Evolutionary conservation across 2,329 filamentous ascomycete genomes (phyloP).

Genomic region (Fusarium sp.): DNA sequence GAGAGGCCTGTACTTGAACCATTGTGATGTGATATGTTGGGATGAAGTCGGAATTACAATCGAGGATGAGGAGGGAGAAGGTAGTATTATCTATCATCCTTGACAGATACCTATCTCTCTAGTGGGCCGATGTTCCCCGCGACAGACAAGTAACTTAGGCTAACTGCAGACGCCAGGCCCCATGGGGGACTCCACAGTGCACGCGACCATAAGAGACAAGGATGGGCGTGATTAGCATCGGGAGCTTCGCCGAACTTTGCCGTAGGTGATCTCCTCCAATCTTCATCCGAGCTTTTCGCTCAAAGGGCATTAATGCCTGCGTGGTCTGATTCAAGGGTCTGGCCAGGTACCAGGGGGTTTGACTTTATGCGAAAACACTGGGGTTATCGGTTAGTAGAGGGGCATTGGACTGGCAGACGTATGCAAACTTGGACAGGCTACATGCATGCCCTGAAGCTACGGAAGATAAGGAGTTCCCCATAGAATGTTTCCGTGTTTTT

Average conservation of each 20-base stretch:
- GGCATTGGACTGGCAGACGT: no score
- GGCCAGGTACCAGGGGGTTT: no score
- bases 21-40: conserved; percentile 1
- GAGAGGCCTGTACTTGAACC: conserved; percentile 26
- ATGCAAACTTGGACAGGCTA: no score
- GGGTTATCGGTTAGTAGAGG: no score
- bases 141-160: neutral
- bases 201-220: conserved; percentile 18
- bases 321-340: no score
- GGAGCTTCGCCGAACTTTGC: conserved; percentile 47
- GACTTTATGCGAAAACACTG: no score
- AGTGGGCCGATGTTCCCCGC: conserved; percentile 30
- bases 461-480: no score
- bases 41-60: neutral
- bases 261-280: neutral
- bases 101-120: conserved; percentile 5
- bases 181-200: conserved; percentile 25
- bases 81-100: conserved; percentile 25
- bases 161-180: conserved; percentile 10
- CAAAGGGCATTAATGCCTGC: no score
- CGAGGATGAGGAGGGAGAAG: conserved; percentile 11
- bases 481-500: no score
- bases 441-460: no score
- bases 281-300: no score
- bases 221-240: conserved; percentile 44